Conservation (phyloP, 2,329 filamentous ascomycete genomes). For the Phialocephala subalpina region DNA sequence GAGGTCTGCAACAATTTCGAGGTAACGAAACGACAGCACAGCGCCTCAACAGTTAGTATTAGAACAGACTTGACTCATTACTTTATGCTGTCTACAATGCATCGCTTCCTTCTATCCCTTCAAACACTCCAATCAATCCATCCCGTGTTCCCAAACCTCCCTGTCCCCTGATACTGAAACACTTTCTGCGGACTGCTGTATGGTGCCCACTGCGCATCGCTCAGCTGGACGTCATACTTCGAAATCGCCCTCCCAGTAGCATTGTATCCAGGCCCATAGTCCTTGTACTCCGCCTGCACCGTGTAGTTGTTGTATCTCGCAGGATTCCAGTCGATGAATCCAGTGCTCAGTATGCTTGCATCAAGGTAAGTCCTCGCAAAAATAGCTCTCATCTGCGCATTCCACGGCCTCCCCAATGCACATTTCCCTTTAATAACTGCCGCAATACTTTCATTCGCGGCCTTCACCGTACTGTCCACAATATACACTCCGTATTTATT, state of each 20-base stretch:
- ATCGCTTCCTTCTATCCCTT: neutral
- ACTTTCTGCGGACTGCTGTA: constrained; percentile 33
- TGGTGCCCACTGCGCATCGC: constrained; percentile 25
- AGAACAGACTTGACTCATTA: neutral
- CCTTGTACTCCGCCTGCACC: constrained; percentile 60
- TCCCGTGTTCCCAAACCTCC: constrained; percentile 33
- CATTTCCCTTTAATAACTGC: neutral
- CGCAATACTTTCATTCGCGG: constrained; percentile 51
- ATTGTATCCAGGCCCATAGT: constrained; percentile 60
- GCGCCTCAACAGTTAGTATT: neutral
- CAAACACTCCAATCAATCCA: constrained; percentile 38
- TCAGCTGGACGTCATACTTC: constrained; percentile 32
- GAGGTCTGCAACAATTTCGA: too few species aligned
- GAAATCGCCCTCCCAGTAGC: constrained; percentile 47
- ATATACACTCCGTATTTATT: constrained; percentile 76
- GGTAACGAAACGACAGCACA: too few species aligned
- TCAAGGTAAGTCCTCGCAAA: constrained; percentile 60
- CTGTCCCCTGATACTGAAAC: constrained; percentile 33
- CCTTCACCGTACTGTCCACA: constrained; percentile 59
- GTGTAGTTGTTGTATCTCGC: constrained; percentile 47
- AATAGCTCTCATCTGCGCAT: constrained; percentile 58
- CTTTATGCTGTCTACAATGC: neutral
- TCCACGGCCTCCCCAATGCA: constrained; percentile 36
- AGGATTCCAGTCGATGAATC: constrained; percentile 59
- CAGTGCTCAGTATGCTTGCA: constrained; percentile 54